Base-by-base conservation (phyloP, 371 early-diverging fungal species). In the Rhizopus microsporus region DNA sequence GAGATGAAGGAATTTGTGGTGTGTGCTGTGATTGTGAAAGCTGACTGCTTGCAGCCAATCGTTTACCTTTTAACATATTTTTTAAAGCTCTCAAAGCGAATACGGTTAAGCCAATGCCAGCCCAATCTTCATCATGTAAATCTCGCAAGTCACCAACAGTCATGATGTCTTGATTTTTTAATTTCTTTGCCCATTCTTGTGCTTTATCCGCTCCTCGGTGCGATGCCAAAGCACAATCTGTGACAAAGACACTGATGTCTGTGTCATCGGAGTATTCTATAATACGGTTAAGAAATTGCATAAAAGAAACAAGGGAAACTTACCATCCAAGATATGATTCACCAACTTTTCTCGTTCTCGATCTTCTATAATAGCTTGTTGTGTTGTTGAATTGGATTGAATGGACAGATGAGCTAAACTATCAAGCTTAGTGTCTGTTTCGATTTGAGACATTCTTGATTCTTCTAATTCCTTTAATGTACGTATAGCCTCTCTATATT, bases 51-150 rank as follows among this genome's bases (percentile, higher is more conserved):
- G 62, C 65, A 31, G 68, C 65, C 33, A 68, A 51, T 42, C 50
- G 58, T 53, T 77, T 84, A 23, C 90, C 91, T 63, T 83, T 80
- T 10, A 90, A 71, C 68, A 87, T 85, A 62, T 92, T 92, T 71
- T 92, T 92, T 57, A 94, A 75, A 0, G 93, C 91, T 55, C 96
- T 83, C 35, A 83, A 71, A 0, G 95, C 92, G 82, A 94, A 95
- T 5, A 96, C 94, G 3, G 95, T 93, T 60, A 96, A 74, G 7
- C 88, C 89, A 45, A 87, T 77, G 7, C 82, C 83, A 29, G 78
- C 77, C 93, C 93, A 92, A 66, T 92, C 93, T 46, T 88, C 88
- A 43, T 90, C 91, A 47, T 86, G 86, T 37, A 92, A 69, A 57
- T 88, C 89, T 8, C 88, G 80, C 35, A 92, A 72, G 66, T 92